Evolutionary conservation across 1,284 basidiomycete species (phyloP).

Genomic region (Mycosarcoma mackinlayi): DNA sequence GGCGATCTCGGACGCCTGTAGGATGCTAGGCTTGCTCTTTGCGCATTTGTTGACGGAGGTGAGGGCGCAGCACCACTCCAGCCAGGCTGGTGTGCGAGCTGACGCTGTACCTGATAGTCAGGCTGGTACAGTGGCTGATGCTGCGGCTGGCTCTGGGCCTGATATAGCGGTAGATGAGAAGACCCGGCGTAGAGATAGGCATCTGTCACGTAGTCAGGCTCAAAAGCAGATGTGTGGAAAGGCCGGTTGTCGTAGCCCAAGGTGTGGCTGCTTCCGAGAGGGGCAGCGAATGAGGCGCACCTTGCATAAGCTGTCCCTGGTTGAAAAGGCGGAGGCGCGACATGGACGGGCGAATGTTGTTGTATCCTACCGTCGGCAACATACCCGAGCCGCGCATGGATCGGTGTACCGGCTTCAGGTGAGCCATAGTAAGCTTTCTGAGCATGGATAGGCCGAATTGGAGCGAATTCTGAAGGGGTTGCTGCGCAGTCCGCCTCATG

Average conservation of each 20-base stretch:
- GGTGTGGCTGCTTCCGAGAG: no score
- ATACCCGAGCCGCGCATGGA: not conserved
- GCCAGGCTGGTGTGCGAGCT: no score
- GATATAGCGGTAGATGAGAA: no score
- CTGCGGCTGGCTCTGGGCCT: no score
- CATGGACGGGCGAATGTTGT: constrained; percentile 1
- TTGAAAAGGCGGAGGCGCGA: not conserved
- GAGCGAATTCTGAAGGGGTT: not conserved
- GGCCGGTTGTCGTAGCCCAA: no score
- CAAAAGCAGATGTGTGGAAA: no score
- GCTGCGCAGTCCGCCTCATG: not conserved
- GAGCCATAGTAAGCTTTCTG: not conserved
- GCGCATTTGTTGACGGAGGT: not conserved
- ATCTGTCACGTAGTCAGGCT: not conserved
- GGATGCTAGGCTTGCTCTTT: not conserved
- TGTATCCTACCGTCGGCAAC: constrained; percentile 9
- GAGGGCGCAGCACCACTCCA: not conserved
- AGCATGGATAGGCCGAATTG: not conserved
- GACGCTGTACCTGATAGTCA: not conserved
- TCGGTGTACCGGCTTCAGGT: not conserved
- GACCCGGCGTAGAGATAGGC: no score
- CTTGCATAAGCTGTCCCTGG: not conserved
- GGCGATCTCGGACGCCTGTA: constrained; percentile 9
- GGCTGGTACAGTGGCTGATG: not conserved
- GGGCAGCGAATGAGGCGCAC: no score